Evolutionary conservation across 2,329 filamentous ascomycete species (phyloP), one percentile per base, ranked within the genome.

Genomic region (Xylariaceae sp.): DNA sequence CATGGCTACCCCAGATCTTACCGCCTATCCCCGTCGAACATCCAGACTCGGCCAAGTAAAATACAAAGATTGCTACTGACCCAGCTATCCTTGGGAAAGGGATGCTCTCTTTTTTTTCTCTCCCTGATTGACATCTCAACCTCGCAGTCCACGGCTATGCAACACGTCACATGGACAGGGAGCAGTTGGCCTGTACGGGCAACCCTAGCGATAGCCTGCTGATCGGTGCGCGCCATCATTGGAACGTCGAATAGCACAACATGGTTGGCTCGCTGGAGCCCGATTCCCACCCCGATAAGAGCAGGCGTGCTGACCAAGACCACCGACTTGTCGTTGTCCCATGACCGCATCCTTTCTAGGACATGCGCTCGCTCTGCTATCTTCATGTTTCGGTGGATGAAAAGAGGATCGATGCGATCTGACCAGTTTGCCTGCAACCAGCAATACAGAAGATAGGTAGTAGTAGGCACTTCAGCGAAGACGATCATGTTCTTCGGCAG

Each of bases 51-150:
- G 21, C 21, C 7, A 24, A 24, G 21, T 11, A 24, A 24, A 11
- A 24, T 24, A 24, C 21, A 24, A 24, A 11, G 11, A 24, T 11
- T 24, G 11, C 6, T 24, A 24, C 21, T 24, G 21, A 24, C 21
- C 21, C 21, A n/a, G n/a, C 11, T 11, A 24, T 24, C 6, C 21
- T 13, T 30, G 28, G 12, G 28, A 30, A 30, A 30, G 28, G 9
- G 28, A 30, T 30, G 28, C 28, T 12, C 28, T 30, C 28, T 30
- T 30, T 30, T 30, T 30, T 30, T 30, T 30, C 28, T 30, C 28
- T 30, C 28, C 28, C 28, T n/a, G 28, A 30, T 30, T 15, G 12
- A 11, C 28, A 30, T 15, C 28, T 30, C 28, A 30, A 30, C 28
- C 28, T 30, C 28, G 14, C 28, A 30, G 15, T 30, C 28, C 12